These are phyloP conservation scores for Rostrohypoxylon terebratum DNA, from an alignment of 495 filamentous ascomycete species.

Conservation along the genomic window DNA sequence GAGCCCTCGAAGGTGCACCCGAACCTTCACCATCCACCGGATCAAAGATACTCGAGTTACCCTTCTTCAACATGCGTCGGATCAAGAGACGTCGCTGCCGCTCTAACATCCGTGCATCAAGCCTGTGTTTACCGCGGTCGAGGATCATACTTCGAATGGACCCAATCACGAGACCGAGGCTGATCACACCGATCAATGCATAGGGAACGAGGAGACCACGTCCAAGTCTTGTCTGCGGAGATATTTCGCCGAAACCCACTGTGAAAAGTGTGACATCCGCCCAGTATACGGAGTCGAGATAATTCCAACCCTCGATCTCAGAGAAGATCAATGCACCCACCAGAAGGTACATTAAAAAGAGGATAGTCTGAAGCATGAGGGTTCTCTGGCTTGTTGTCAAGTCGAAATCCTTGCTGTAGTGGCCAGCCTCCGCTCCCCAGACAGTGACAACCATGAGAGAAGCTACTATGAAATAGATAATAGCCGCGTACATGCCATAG, in stretches of 20 bases:
- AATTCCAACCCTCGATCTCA: conserved; percentile 80
- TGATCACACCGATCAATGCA: conserved; percentile 82
- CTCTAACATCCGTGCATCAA: conserved; percentile 76
- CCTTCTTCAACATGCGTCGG: conserved; percentile 61
- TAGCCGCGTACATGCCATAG: conserved; percentile 81
- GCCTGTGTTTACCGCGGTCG: conserved; percentile 77
- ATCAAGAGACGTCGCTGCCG: conserved; percentile 71
- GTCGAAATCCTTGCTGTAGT: conserved; percentile 76
- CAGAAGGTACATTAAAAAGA: conserved; percentile 79
- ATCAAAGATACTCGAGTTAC: conserved; percentile 61
- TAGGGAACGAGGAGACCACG: conserved; percentile 81
- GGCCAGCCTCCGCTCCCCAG: conserved; percentile 69
- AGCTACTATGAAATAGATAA: conserved; percentile 80
- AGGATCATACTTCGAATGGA: conserved; percentile 84
- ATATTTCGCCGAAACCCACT: conserved; percentile 79
- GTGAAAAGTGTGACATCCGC: conserved; percentile 87
- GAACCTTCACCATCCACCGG: conserved; percentile 56
- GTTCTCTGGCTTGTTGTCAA: conserved; percentile 81
- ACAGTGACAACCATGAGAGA: conserved; percentile 77
- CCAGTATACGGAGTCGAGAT: conserved; percentile 84
- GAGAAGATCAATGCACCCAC: conserved; percentile 78
- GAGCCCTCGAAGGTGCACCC: conserved; percentile 16
- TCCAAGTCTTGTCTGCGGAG: conserved; percentile 66
- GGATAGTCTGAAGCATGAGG: conserved; percentile 88
- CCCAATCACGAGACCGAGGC: conserved; percentile 85